Percentiles rank a stretch among this genome's conserved stretches.
Conservation (phyloP, 1,284 basidiomycete species). For the Neotropicomus parvogracilis region DNA sequence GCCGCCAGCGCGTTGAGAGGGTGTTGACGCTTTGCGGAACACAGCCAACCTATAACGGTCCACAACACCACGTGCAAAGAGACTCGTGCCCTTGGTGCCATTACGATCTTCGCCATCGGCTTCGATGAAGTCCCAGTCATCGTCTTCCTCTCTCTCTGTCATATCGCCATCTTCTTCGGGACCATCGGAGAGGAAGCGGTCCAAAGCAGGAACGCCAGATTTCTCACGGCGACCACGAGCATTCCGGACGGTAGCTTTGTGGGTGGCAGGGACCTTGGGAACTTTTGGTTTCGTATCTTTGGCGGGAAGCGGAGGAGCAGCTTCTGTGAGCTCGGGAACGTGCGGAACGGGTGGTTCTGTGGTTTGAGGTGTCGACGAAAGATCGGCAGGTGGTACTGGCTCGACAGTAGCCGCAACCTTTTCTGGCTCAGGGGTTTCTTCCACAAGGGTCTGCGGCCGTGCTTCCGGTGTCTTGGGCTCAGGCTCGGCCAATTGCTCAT, state of each 20-base stretch:
- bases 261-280: conserved; percentile 30
- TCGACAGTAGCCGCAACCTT: conserved; percentile 15
- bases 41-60: conserved; percentile 76
- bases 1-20: conserved; percentile 41
- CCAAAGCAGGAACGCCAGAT: conserved; percentile 73
- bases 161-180: conserved; percentile 52
- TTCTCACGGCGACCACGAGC: conserved; percentile 58
- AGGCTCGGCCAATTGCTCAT: conserved; percentile 37
- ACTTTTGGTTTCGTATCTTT: conserved; percentile 30
- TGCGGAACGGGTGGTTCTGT: conserved; percentile 10
- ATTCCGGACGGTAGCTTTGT: conserved; percentile 27
- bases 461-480: conserved; percentile 77
- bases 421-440: conserved; percentile 26
- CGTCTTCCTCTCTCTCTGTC: conserved; percentile 64
- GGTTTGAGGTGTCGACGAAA: conserved; percentile 13
- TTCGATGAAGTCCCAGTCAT: conserved; percentile 87
- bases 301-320: conserved; percentile 28
- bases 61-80: conserved; percentile 81
- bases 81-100: conserved; percentile 67
- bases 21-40: conserved; percentile 74
- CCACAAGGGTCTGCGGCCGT: conserved; percentile 45
- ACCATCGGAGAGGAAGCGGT: conserved; percentile 59
- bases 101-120: conserved; percentile 75
- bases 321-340: conserved; percentile 14
- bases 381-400: conserved; percentile 20